Evolutionary conservation across 495 filamentous ascomycete genomes (phyloP).

Genomic region (Barbatosphaeria neglecta): DNA sequence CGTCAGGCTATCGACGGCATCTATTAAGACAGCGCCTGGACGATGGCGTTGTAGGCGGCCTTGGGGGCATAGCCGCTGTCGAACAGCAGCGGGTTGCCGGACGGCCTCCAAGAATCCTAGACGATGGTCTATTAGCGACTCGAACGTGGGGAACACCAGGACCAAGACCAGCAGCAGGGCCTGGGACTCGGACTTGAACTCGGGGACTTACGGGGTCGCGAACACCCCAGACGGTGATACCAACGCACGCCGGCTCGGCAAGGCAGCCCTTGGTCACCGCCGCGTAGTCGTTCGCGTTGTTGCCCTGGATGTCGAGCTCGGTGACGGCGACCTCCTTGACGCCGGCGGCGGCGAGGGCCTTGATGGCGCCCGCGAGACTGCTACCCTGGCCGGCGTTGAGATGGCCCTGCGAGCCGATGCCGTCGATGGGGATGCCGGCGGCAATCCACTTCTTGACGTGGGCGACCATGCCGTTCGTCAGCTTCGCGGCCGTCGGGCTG

Average conservation of each 20-base stretch:
- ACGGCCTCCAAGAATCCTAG: slow-evolving; percentile 53
- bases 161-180: no score
- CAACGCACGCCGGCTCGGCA: slow-evolving; percentile 52
- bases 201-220: slow-evolving; percentile 42
- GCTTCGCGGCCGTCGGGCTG: slow-evolving; percentile 34
- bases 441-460: slow-evolving; percentile 57
- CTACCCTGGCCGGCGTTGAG: slow-evolving; percentile 35
- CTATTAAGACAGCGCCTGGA: slow-evolving; percentile 30
- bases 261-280: slow-evolving; percentile 54
- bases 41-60: slow-evolving; percentile 50
- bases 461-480: slow-evolving; percentile 46
- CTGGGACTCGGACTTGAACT: no score
- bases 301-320: slow-evolving; percentile 55
- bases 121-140: not conserved
- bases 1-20: not conserved
- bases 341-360: slow-evolving; percentile 40
- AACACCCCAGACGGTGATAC: slow-evolving; percentile 70
- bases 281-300: slow-evolving; percentile 47
- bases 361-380: slow-evolving; percentile 38
- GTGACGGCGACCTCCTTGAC: slow-evolving; percentile 49
- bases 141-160: no score
- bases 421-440: slow-evolving; percentile 59
- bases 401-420: slow-evolving; percentile 59
- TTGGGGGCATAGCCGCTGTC: slow-evolving; percentile 53
- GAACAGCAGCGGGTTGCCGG: slow-evolving; percentile 49